Percentiles rank a stretch among this genome's conserved stretches.
phyloP scores from a whole-genome alignment of 73 alveolate species.

The Tetrahymena elliotti region DNA sequence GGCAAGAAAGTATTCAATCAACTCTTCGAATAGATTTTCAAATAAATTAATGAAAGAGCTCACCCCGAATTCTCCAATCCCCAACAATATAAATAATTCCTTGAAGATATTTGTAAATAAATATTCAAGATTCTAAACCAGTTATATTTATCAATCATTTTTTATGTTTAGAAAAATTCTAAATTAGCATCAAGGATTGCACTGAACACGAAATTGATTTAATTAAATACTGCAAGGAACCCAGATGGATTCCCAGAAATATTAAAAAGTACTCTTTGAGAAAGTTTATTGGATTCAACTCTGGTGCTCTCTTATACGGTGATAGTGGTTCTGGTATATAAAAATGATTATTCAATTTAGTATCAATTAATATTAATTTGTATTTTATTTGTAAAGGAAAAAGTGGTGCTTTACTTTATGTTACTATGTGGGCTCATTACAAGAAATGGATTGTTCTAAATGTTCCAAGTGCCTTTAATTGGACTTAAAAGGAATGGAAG shows the following conservation, averaged over 20 bases:
- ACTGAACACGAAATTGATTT: neutral
- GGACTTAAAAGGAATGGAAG: slow-evolving; percentile 23
- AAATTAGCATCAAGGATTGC: neutral
- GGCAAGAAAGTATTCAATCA: neutral
- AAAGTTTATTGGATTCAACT: neutral
- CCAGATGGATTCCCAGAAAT: slow-evolving; percentile 1
- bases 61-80: neutral
- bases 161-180: neutral
- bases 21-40: neutral
- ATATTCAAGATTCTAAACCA: too few relatives aligned
- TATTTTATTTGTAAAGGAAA: slow-evolving; percentile 23
- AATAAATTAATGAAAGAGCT: neutral
- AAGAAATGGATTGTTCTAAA: slow-evolving; percentile 54
- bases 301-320: slow-evolving; percentile 26
- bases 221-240: neutral
- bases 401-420: slow-evolving; percentile 50
- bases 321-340: slow-evolving; percentile 32
- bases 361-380: neutral
- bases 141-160: too few relatives aligned
- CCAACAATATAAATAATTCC: neutral
- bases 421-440: slow-evolving; percentile 68
- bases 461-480: slow-evolving; percentile 59
- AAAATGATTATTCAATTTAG: neutral
- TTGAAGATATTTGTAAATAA: neutral
- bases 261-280: neutral